phyloP scores from a whole-genome alignment of 306 rosid species.

The Astragalus membranaceus region DNA sequence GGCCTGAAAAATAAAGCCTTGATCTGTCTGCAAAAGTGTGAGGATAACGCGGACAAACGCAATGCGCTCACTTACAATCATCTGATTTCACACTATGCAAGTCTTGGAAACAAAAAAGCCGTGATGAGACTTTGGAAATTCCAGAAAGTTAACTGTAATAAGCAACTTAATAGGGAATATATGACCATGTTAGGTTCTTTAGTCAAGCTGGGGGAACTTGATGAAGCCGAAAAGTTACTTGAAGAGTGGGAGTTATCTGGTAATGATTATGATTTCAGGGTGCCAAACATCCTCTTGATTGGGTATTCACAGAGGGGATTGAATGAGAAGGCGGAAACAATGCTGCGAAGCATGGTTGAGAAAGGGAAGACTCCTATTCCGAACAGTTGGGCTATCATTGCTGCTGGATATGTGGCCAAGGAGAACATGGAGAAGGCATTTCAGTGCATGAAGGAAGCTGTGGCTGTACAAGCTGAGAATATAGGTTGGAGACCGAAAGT shows the following conservation, averaged over 20 bases:
- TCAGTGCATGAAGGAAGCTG: slow-evolving; percentile 54
- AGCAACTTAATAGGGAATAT: slow-evolving; percentile 59
- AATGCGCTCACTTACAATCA: slow-evolving; percentile 43
- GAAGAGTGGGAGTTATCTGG: slow-evolving; percentile 60
- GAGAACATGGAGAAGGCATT: slow-evolving; percentile 62
- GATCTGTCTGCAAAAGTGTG: slow-evolving; percentile 45
- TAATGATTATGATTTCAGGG: slow-evolving; percentile 31
- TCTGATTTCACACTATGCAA: slow-evolving; percentile 50
- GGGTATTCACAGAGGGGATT: background rate
- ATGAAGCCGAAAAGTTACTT: slow-evolving; percentile 41
- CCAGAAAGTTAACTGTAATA: slow-evolving; percentile 45
- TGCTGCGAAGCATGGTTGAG: slow-evolving; percentile 16
- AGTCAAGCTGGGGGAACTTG: slow-evolving; percentile 57
- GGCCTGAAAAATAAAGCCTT: slow-evolving; percentile 48
- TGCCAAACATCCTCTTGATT: background rate
- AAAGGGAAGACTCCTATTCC: slow-evolving; percentile 62
- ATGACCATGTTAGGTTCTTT: slow-evolving; percentile 54
- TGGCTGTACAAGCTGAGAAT: slow-evolving; percentile 31
- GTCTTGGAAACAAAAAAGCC: slow-evolving; percentile 37
- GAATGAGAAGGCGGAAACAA: background rate
- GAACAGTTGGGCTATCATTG: slow-evolving; percentile 66
- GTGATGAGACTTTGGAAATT: slow-evolving; percentile 61
- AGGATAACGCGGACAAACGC: slow-evolving; percentile 33
- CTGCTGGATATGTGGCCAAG: slow-evolving; percentile 47
- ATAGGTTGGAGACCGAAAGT: slow-evolving; percentile 62